These are phyloP conservation scores for Deakozyma indianensis DNA, from an alignment of 805 yeast genomes.

Conservation along the genomic window DNA sequence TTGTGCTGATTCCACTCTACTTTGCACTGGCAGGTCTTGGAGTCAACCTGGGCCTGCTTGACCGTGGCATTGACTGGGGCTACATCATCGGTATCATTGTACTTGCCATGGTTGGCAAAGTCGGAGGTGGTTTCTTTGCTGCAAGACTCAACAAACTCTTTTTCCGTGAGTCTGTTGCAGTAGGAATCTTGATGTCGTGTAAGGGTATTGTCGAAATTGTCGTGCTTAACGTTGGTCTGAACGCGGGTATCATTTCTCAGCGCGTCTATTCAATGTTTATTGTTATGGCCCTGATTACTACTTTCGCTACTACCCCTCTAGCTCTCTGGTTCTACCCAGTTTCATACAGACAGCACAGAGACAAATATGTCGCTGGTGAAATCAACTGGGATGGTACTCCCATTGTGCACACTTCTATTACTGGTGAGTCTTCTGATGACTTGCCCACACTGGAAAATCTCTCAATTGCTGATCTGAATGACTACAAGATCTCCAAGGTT, in stretches of 20 bases:
- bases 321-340: constrained; percentile 49
- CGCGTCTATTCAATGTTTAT: constrained; percentile 68
- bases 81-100: constrained; percentile 52
- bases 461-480: too few relatives aligned
- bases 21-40: constrained; percentile 69
- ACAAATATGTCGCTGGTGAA: constrained; percentile 15
- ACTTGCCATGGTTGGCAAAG: constrained; percentile 55
- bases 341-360: constrained; percentile 9
- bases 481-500: too few relatives aligned
- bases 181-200: constrained; percentile 76
- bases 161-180: constrained; percentile 64
- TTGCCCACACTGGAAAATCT: too few relatives aligned
- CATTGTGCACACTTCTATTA: too few relatives aligned
- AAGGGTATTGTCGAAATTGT: constrained; percentile 81
- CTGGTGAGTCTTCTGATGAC: constrained; percentile 5
- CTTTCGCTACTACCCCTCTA: constrained; percentile 69
- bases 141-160: constrained; percentile 46
- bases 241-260: constrained; percentile 50
- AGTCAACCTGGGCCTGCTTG: constrained; percentile 49
- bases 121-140: constrained; percentile 51
- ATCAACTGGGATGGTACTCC: constrained; percentile 20
- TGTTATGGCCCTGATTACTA: constrained; percentile 67
- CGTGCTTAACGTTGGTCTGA: constrained; percentile 59
- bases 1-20: constrained; percentile 60
- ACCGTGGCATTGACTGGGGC: constrained; percentile 63